Evolutionary conservation across 768 basidiomycete genomes (phyloP).

Genomic region (Wakefieldia striispora): DNA sequence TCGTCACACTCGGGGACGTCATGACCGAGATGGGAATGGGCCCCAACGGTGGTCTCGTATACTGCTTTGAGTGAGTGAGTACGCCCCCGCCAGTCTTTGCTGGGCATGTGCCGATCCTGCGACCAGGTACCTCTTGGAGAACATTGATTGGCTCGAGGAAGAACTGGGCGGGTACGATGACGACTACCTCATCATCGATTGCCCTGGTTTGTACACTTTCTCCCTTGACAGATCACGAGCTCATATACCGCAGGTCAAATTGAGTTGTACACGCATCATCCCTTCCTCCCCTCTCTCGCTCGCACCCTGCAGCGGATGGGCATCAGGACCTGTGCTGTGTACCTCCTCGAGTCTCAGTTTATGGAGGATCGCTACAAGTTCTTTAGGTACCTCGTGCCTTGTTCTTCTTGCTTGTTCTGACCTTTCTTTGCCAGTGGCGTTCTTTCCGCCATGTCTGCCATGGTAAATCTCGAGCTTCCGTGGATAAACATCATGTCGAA

Average conservation of each 20-base stretch:
- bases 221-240: background rate
- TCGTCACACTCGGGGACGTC: conserved; percentile 91
- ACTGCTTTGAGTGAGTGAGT: conserved; percentile 98
- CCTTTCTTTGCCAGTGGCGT: conserved; percentile 63
- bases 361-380: conserved; percentile 99
- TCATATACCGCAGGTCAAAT: conserved; percentile 72
- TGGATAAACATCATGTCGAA: conserved; percentile 99
- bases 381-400: conserved; percentile 62
- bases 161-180: conserved; percentile 93
- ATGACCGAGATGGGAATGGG: conserved; percentile 95
- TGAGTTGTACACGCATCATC: conserved; percentile 97
- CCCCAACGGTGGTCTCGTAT: conserved; percentile 95
- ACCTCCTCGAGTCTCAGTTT: conserved; percentile 96
- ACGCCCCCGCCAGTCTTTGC: conserved; percentile 10
- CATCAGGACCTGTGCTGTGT: conserved; percentile 84
- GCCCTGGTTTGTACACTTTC: conserved; percentile 60
- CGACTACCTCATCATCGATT: conserved; percentile 93
- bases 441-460: conserved; percentile 96
- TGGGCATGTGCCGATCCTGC: background rate
- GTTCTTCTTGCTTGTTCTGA: conserved; percentile 1
- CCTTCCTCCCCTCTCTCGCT: conserved; percentile 91
- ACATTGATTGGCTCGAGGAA: conserved; percentile 98
- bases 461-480: conserved; percentile 96
- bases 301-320: conserved; percentile 70
- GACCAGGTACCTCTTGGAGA: conserved; percentile 86